Conservation (phyloP, 345 rosid genomes). For the Camelina neglecta region DNA sequence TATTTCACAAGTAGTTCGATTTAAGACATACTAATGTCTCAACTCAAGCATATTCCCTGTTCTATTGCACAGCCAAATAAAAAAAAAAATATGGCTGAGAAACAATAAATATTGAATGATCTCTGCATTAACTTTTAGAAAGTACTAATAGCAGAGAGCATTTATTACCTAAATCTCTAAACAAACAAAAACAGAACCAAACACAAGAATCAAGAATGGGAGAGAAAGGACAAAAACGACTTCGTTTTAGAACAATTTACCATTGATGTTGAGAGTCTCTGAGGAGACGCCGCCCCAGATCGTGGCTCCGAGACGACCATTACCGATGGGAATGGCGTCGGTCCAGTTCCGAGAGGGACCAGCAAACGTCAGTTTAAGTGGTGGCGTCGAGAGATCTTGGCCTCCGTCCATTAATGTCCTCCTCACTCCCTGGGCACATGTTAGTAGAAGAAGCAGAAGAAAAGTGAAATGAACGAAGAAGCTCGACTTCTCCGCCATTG, state of each 20-base stretch:
- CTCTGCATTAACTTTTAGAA: slow-evolving; percentile 17
- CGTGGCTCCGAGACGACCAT: slow-evolving; percentile 95
- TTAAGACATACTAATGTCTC: not conserved
- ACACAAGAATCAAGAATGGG: not conserved
- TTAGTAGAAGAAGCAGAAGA: slow-evolving; percentile 16
- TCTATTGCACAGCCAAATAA: slow-evolving; percentile 11
- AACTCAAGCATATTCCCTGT: slow-evolving; percentile 2
- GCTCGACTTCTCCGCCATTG: slow-evolving; percentile 43
- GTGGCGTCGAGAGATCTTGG: slow-evolving; percentile 48
- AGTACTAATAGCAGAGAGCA: slow-evolving; percentile 1
- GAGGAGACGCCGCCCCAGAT: slow-evolving; percentile 85
- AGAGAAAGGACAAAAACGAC: slow-evolving; percentile 5
- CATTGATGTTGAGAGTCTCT: slow-evolving; percentile 78
- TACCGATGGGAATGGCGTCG: slow-evolving; percentile 84
- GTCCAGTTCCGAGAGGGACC: slow-evolving; percentile 85
- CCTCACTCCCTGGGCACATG: slow-evolving; percentile 47
- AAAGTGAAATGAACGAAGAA: slow-evolving; percentile 38
- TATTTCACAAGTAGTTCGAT: not conserved
- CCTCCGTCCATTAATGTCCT: slow-evolving; percentile 41
- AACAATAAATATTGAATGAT: slow-evolving; percentile 7
- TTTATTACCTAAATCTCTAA: slow-evolving; percentile 32
- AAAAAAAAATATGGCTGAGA: not conserved
- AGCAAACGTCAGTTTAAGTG: slow-evolving; percentile 63
- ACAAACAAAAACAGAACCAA: not conserved
- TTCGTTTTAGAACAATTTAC: slow-evolving; percentile 42